Percentiles rank a stretch among this genome's conserved stretches.
These are phyloP conservation scores for Lepidium sativum DNA, from an alignment of 345 rosid species.

Conservation along the genomic window DNA sequence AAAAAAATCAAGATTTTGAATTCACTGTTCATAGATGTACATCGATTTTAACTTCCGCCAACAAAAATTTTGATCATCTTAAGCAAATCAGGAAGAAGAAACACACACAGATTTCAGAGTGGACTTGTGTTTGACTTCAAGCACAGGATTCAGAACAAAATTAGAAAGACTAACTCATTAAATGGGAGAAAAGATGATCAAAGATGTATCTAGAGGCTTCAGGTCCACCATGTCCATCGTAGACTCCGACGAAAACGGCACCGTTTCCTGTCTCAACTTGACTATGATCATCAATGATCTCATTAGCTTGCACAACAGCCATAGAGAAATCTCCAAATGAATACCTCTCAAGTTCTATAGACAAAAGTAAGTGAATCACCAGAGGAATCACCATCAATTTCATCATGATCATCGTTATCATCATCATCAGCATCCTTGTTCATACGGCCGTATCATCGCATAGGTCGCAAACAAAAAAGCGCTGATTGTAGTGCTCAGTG, in stretches of 20 bases:
- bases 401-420: slow-evolving; percentile 23
- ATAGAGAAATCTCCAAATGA: slow-evolving; percentile 78
- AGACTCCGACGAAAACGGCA: slow-evolving; percentile 74
- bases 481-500: no score
- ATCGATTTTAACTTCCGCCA: no score
- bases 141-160: no score
- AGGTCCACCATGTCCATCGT: slow-evolving; percentile 97
- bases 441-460: slow-evolving; percentile 76
- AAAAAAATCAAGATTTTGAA: neutral
- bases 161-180: slow-evolving; percentile 46
- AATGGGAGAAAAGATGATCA: slow-evolving; percentile 70
- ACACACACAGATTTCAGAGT: no score
- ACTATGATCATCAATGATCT: slow-evolving; percentile 75
- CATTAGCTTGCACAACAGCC: slow-evolving; percentile 85
- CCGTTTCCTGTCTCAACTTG: slow-evolving; percentile 70
- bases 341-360: slow-evolving; percentile 67
- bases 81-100: no score
- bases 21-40: no score
- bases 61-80: no score
- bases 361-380: slow-evolving; percentile 62
- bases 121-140: no score
- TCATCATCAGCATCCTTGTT: slow-evolving; percentile 41
- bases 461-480: slow-evolving; percentile 68
- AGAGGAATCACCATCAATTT: slow-evolving; percentile 12
- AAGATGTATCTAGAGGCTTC: slow-evolving; percentile 75